Base-by-base conservation (phyloP, 306 rosid genomes). In the Dalbergia cochinchinensis region DNA sequence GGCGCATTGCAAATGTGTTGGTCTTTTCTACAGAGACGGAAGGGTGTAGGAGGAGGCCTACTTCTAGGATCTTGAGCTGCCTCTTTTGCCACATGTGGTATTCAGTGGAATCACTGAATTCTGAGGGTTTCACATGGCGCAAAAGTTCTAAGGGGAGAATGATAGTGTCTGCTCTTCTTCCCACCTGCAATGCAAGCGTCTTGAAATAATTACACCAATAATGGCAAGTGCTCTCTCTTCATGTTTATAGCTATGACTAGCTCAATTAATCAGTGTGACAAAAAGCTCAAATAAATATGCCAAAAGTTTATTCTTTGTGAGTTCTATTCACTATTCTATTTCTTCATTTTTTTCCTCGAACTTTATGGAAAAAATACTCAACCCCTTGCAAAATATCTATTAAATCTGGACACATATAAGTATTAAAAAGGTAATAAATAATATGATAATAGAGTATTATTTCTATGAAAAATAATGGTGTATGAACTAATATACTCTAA, bases 1-100 rank as follows among this genome's bases (percentile, higher is more conserved):
- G 92, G 14, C 98, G 98, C 81, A 78, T 39, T 7, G 96, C 94
- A 16, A 89, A 95, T 57, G 92, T 81, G 85, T 86, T 89, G 53
- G 74, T 63, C 70, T 82, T 91, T 22, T 88, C 96, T 7, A 91
- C 20, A 3, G 88, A 65, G 62, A 89, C 59, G 15, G 94, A 89
- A 33, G 99, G 99, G 87, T 95, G 87, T 73, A 76, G 69, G 20
- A 95, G 89, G 14, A 95, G 94, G 3, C 98, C 99, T 14, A 79
- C 80, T 85, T 91, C 98, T 3, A 95, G 86, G 54, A 95, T 61
- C 63, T 85, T 93, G 34, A 95, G 88, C 61, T 95, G 99, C 26
- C 99, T 90, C 69, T 79, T 93, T 73, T 95, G 99, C 99, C 99
- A 95, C 61, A 78, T 58, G 67, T 93, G 96, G 83, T 95, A 93